Evolutionary conservation across 1,284 basidiomycete species (phyloP).

Genomic region (Vanrija humicola): DNA sequence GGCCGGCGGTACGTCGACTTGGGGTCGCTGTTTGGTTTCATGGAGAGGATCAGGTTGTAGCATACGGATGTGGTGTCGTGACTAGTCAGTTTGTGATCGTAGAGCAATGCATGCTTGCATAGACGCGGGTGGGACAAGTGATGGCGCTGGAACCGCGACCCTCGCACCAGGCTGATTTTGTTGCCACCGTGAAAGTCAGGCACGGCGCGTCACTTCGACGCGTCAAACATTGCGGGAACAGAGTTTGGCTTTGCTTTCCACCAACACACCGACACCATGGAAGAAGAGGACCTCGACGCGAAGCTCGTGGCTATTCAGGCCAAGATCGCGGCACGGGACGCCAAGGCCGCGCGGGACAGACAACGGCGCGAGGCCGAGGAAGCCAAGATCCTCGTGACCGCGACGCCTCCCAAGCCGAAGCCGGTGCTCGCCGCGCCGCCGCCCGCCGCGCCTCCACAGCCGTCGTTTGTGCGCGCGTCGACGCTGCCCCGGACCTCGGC

Average conservation of each 20-base stretch:
- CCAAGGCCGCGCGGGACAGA: constrained; percentile 14
- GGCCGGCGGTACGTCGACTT: constrained; percentile 84
- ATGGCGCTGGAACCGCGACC: too few species aligned
- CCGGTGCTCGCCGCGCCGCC: too few species aligned
- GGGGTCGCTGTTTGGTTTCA: constrained; percentile 68
- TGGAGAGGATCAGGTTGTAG: constrained; percentile 50
- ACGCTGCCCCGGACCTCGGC: too few species aligned
- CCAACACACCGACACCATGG: constrained; percentile 7
- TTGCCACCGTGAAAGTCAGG: too few species aligned
- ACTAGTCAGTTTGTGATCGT: not conserved
- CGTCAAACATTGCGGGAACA: too few species aligned
- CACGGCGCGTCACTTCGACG: too few species aligned
- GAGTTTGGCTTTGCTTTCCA: too few species aligned
- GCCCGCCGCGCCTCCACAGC: too few species aligned
- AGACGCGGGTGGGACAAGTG: too few species aligned
- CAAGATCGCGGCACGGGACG: constrained; percentile 16
- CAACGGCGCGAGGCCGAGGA: constrained; percentile 20
- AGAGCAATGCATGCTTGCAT: too few species aligned
- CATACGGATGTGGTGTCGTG: not conserved
- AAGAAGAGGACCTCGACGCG: constrained; percentile 32
- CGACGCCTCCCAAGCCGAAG: constrained; percentile 31
- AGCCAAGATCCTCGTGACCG: constrained; percentile 31
- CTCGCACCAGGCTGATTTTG: too few species aligned
- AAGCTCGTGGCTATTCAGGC: constrained; percentile 36
- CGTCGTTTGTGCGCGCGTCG: too few species aligned